Evolutionary conservation across 1,139 yeast genomes (phyloP).

Genomic region (Candida tropicalis): DNA sequence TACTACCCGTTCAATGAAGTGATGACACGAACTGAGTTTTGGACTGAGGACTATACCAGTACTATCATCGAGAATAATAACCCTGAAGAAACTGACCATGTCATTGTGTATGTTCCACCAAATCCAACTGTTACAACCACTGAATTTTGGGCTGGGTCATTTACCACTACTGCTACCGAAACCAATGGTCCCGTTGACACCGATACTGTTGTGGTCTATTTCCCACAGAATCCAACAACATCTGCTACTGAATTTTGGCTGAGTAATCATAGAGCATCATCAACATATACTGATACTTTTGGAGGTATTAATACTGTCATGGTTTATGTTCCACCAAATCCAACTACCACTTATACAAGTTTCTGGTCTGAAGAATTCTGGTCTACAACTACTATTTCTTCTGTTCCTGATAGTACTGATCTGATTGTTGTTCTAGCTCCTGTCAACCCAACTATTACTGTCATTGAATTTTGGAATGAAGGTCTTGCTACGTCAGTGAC

Average conservation of each 20-base stretch:
- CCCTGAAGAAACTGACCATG: neutral
- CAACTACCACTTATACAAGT: constrained; percentile 10
- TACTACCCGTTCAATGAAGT: constrained; percentile 12
- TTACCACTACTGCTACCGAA: neutral
- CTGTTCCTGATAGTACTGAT: constrained; percentile 16
- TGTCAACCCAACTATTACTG: constrained; percentile 14
- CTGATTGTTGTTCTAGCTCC: constrained; percentile 23
- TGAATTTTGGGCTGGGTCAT: constrained; percentile 11
- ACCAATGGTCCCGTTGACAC: neutral
- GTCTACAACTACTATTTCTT: constrained; percentile 11
- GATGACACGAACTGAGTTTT: constrained; percentile 10
- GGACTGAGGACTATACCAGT: constrained; percentile 16
- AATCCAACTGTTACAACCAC: constrained; percentile 16
- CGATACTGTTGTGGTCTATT: constrained; percentile 8
- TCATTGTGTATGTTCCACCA: constrained; percentile 18
- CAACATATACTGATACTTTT: constrained; percentile 11
- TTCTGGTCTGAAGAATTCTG: constrained; percentile 9
- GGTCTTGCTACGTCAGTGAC: constrained; percentile 9
- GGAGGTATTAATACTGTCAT: constrained; percentile 16
- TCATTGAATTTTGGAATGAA: constrained; percentile 13
- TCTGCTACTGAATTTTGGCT: constrained; percentile 7
- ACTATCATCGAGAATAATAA: constrained; percentile 4
- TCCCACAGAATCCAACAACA: constrained; percentile 15
- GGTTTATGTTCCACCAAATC: constrained; percentile 17
- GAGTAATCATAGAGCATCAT: constrained; percentile 11